phyloP scores from a whole-genome alignment of 192 early-diverging fungal genomes.

The Gryganskiella cystojenkinii region DNA sequence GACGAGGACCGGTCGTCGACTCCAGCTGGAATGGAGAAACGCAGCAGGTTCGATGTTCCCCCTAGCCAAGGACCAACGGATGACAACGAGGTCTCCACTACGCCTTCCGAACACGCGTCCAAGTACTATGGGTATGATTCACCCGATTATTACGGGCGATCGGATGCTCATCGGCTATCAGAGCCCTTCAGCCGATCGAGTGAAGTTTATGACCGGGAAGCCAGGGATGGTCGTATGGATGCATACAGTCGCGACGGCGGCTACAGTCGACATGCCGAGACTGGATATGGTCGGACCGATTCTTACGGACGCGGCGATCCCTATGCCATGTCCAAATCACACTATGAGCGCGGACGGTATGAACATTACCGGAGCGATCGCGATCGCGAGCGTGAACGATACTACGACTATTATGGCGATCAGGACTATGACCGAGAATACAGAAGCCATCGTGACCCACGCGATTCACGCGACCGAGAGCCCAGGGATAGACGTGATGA shows the following conservation, averaged over 20 bases:
- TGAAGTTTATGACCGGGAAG: constrained; percentile 20
- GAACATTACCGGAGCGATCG: constrained; percentile 44
- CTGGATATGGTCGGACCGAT: constrained; percentile 26
- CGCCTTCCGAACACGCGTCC: constrained; percentile 13
- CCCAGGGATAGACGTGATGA: constrained; percentile 16
- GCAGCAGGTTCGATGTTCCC: constrained; percentile 29
- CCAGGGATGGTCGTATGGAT: constrained; percentile 25
- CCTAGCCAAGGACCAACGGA: constrained; percentile 12
- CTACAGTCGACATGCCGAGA: constrained; percentile 30
- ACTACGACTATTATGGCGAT: constrained; percentile 44
- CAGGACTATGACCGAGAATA: constrained; percentile 42
- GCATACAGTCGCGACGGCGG: constrained; percentile 36
- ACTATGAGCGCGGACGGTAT: constrained; percentile 44
- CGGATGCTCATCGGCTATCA: constrained; percentile 28
- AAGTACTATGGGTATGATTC: constrained; percentile 30
- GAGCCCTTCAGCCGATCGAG: constrained; percentile 15
- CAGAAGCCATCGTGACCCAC: constrained; percentile 33
- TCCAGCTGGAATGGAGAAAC: constrained; percentile 49
- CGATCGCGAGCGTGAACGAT: constrained; percentile 39
- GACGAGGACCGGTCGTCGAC: constrained; percentile 50
- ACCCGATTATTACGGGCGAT: constrained; percentile 26
- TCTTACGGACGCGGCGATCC: constrained; percentile 36
- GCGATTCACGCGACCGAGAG: constrained; percentile 32
- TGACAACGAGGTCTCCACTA: constrained; percentile 5
- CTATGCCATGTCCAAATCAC: constrained; percentile 27